A percentile compares a stretch with the other conserved stretches of the same genome.
Conservation (phyloP, 2,329 filamentous ascomycete genomes). For the Truncatella angustata region DNA sequence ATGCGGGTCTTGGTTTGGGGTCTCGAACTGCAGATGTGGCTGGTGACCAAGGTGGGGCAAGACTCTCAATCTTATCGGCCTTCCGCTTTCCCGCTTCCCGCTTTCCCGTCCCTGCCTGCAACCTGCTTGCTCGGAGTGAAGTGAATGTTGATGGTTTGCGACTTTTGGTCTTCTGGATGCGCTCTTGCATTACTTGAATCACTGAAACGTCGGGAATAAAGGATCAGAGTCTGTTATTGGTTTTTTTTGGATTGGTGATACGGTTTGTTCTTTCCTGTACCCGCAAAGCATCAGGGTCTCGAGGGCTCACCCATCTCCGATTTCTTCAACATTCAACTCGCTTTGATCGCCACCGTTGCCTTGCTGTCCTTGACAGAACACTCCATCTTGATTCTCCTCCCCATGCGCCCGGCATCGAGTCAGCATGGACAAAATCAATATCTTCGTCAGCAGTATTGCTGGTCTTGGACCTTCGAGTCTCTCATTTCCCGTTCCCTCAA, state of each 20-base stretch:
- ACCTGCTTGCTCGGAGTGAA: too few species aligned
- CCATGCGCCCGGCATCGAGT: neutral
- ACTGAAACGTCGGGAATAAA: too few species aligned
- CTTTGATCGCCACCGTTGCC: neutral
- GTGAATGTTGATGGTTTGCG: too few species aligned
- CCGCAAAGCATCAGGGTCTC: neutral
- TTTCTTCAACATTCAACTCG: too few species aligned
- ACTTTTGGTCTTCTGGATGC: too few species aligned
- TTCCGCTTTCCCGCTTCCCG: neutral
- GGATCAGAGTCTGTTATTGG: too few species aligned
- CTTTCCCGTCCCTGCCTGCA: neutral
- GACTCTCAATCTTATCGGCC: neutral
- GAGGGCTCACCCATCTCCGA: too few species aligned
- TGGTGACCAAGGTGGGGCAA: neutral
- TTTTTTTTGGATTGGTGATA: too few species aligned
- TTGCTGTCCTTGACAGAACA: too few species aligned
- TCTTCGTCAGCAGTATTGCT: constrained; percentile 81
- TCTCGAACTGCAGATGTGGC: neutral
- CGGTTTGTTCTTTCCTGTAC: too few species aligned
- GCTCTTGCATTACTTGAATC: too few species aligned
- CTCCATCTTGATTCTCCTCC: too few species aligned
- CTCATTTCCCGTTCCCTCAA: constrained; percentile 67
- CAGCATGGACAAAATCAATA: constrained; percentile 57
- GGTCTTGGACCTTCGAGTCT: constrained; percentile 82
- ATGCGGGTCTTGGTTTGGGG: neutral